These are phyloP conservation scores for Tulasnella sp. DNA, from an alignment of 768 basidiomycete species.

Conservation along the genomic window DNA sequence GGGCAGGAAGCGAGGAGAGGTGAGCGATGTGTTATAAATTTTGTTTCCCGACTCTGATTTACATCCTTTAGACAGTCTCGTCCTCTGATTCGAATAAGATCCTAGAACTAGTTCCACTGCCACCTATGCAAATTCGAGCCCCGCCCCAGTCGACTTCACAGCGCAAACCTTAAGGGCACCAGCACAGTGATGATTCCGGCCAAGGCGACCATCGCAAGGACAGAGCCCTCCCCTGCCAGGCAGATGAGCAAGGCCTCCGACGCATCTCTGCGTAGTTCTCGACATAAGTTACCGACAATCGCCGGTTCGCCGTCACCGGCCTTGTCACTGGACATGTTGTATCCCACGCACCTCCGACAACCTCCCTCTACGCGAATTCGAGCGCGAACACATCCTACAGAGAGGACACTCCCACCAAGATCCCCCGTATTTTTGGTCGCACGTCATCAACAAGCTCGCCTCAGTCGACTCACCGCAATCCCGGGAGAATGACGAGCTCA, in stretches of 20 bases:
- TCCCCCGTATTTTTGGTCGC: constrained; percentile 82
- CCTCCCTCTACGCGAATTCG: background rate
- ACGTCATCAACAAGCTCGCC: constrained; percentile 68
- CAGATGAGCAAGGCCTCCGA: constrained; percentile 85
- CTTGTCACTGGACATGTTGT: constrained; percentile 42
- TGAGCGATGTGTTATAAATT: constrained; percentile 28
- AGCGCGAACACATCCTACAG: background rate
- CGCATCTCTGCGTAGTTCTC: constrained; percentile 54
- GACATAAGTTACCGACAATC: constrained; percentile 76
- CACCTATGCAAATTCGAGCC: constrained; percentile 85
- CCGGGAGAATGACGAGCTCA: constrained; percentile 28
- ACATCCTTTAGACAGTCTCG: constrained; percentile 54
- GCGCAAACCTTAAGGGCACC: constrained; percentile 63
- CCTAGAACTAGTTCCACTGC: constrained; percentile 41
- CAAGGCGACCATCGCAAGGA: constrained; percentile 16
- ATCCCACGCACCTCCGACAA: constrained; percentile 21
- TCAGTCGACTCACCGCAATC: constrained; percentile 42
- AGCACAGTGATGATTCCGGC: constrained; percentile 29
- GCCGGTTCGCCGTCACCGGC: constrained; percentile 84
- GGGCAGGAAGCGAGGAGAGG: constrained; percentile 86
- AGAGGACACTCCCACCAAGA: constrained; percentile 78
- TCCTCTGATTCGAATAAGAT: constrained; percentile 69
- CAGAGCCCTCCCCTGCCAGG: constrained; percentile 72
- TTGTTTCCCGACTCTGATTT: background rate
- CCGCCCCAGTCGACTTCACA: constrained; percentile 71